These are phyloP conservation scores for Chaetomiaceae sp. DNA, from an alignment of 2,329 filamentous ascomycete genomes.

Conservation along the genomic window DNA sequence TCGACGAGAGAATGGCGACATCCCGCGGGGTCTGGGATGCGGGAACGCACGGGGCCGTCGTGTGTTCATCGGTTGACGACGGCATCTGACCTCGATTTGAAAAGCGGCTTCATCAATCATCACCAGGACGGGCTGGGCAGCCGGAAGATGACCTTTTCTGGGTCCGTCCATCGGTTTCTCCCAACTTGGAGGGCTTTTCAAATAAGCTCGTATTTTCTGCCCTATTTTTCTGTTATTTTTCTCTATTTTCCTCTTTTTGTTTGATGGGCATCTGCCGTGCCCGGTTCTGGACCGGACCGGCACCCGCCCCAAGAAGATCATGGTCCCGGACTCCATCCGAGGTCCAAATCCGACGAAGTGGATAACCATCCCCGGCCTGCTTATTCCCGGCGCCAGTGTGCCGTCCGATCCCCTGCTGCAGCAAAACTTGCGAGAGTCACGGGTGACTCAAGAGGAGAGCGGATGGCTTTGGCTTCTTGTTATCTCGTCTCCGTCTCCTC, in stretches of 20 bases:
- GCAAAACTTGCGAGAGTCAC: background rate
- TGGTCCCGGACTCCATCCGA: conserved; percentile 6
- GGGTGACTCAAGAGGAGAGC: background rate
- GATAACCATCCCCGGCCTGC: conserved; percentile 6
- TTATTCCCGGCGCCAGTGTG: conserved; percentile 15
- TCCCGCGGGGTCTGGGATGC: background rate
- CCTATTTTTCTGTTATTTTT: too few species aligned
- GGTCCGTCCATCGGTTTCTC: too few species aligned
- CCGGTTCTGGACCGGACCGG: background rate
- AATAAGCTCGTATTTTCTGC: too few species aligned
- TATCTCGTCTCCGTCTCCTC: background rate
- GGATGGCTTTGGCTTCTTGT: background rate
- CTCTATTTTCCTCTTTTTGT: too few species aligned
- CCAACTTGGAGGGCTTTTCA: too few species aligned
- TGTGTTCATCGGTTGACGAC: too few species aligned
- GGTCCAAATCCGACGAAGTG: background rate
- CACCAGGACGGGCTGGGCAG: too few species aligned
- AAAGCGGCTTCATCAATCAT: too few species aligned
- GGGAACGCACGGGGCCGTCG: too few species aligned
- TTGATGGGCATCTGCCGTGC: background rate
- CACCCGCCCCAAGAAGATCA: background rate
- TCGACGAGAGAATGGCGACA: background rate
- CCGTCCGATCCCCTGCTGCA: background rate
- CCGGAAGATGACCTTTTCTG: too few species aligned
- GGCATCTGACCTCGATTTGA: too few species aligned